Evolutionary conservation across 2,329 filamentous ascomycete genomes (phyloP).

Genomic region (Cladophialophora yegresii): DNA sequence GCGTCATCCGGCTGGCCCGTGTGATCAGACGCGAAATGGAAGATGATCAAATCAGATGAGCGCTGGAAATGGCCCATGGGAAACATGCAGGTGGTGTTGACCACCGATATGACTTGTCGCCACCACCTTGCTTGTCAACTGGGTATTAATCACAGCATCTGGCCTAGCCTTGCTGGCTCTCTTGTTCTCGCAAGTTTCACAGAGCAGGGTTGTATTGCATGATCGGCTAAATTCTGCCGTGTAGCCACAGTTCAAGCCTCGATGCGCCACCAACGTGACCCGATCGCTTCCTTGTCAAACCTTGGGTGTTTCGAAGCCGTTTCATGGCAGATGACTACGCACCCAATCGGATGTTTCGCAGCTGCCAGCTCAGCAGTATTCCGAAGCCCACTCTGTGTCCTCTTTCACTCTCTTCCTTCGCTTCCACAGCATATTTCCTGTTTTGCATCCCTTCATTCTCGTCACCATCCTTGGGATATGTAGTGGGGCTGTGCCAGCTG

Average conservation of each 20-base stretch:
- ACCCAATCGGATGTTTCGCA: constrained; percentile 23
- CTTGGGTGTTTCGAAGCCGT: constrained; percentile 24
- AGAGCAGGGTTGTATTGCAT: background rate
- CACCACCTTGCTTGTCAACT: background rate
- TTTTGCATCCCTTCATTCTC: constrained; percentile 4
- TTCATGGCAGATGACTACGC: constrained; percentile 22
- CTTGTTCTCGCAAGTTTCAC: background rate
- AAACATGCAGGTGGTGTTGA: constrained; percentile 10
- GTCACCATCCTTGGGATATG: background rate
- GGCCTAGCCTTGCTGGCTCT: background rate
- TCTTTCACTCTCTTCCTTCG: constrained; percentile 8
- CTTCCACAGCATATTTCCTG: constrained; percentile 1
- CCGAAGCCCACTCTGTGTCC: constrained; percentile 14
- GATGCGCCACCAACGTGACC: constrained; percentile 15
- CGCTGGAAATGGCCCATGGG: background rate
- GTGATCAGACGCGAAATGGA: constrained; percentile 36
- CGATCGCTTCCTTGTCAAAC: constrained; percentile 22
- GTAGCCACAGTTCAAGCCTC: constrained; percentile 16
- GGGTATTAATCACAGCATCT: no score
- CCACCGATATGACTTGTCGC: constrained; percentile 10
- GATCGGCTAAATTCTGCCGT: background rate
- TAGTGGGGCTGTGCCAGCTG: constrained; percentile 8
- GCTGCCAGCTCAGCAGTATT: constrained; percentile 10
- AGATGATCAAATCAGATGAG: constrained; percentile 22
- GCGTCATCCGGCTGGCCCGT: constrained; percentile 63